Conservation (phyloP, 192 early-diverging fungal genomes). For the Glomus cerebriforme region DNA sequence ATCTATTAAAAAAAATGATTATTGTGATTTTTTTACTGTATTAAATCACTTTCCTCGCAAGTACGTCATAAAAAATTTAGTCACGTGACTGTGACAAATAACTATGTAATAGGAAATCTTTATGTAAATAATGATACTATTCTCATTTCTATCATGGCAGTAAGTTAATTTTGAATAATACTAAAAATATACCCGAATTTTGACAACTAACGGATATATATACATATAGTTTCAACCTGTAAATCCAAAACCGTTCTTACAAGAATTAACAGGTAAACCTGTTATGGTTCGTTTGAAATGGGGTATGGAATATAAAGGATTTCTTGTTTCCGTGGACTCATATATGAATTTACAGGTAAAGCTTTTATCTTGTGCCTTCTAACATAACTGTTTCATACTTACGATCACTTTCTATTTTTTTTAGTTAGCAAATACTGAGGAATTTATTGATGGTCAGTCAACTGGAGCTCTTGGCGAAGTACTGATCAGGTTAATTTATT, state of each 20-base stretch:
- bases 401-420: neutral
- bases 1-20: no score
- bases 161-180: neutral
- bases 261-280: conserved; percentile 88
- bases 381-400: neutral
- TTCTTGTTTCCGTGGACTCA: conserved; percentile 85
- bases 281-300: conserved; percentile 96
- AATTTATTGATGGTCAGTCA: conserved; percentile 91
- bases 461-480: conserved; percentile 90
- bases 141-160: neutral
- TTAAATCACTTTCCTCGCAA: no score
- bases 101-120: no score
- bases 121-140: no score
- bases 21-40: no score
- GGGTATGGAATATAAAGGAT: conserved; percentile 97
- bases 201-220: neutral
- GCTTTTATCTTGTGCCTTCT: neutral
- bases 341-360: conserved; percentile 97
- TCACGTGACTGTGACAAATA: no score
- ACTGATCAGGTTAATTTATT: conserved; percentile 67
- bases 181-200: neutral
- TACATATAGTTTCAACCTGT: conserved; percentile 82
- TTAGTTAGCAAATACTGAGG: conserved; percentile 92
- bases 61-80: no score
- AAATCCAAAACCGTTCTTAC: conserved; percentile 97